A percentile compares a stretch with the other conserved stretches of the same genome.
phyloP scores from a whole-genome alignment of 1,284 basidiomycete genomes.

The Rhodofomes roseus region DNA sequence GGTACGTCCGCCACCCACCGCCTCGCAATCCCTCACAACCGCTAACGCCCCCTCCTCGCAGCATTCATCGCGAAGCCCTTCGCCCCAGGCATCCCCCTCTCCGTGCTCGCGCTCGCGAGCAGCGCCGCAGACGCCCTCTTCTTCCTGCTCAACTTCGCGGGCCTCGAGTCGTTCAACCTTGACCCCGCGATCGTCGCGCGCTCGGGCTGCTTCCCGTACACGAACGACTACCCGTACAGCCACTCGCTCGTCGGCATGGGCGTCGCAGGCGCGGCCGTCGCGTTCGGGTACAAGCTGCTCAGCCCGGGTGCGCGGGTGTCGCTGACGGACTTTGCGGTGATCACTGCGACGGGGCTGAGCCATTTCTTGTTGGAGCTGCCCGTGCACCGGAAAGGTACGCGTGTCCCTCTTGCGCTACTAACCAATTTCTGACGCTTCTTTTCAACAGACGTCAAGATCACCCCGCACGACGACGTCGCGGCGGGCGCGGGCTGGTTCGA shows the following conservation, averaged over 20 bases:
- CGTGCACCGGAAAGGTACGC: constrained; percentile 22
- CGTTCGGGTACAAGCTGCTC: constrained; percentile 17
- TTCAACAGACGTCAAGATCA: constrained; percentile 25
- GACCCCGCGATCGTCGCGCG: constrained; percentile 18
- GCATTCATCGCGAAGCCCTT: constrained; percentile 29
- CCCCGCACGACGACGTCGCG: constrained; percentile 18
- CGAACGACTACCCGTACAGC: constrained; percentile 29
- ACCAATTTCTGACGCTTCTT: neutral
- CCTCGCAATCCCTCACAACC: neutral
- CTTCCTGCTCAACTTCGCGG: constrained; percentile 26
- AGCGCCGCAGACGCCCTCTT: constrained; percentile 25
- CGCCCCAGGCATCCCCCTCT: constrained; percentile 26
- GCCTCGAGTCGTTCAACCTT: constrained; percentile 28
- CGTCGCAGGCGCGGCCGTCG: constrained; percentile 16
- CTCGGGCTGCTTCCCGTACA: constrained; percentile 31
- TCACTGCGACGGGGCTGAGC: constrained; percentile 19
- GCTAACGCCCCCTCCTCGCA: neutral
- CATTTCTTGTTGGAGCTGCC: constrained; percentile 29
- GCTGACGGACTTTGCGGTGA: constrained; percentile 18
- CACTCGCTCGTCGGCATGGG: constrained; percentile 27
- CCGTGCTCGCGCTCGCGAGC: constrained; percentile 25
- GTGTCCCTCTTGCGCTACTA: neutral
- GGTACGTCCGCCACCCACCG: constrained; percentile 9
- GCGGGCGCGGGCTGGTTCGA: constrained; percentile 27
- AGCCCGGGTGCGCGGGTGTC: constrained; percentile 16